These are phyloP conservation scores for Leishmania braziliensis DNA, from an alignment of 208 protist species.

Conservation along the genomic window DNA sequence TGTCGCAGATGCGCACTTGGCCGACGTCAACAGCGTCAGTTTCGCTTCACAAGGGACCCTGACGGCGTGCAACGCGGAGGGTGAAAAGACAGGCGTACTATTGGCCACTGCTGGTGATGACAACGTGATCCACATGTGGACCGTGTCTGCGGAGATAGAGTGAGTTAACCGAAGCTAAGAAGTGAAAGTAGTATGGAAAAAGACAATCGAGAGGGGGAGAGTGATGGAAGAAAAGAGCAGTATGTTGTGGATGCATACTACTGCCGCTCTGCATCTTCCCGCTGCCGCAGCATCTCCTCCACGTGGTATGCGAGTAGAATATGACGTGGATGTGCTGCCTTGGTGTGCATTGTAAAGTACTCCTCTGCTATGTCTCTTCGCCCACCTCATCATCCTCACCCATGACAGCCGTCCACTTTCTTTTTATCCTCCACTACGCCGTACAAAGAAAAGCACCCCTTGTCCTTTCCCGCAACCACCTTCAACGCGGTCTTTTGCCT, in stretches of 20 bases:
- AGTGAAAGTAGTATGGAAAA: too few species aligned
- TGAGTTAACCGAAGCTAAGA: not conserved
- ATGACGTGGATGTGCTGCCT: not conserved
- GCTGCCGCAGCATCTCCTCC: not conserved
- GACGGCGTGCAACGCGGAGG: not conserved
- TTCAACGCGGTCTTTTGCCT: not conserved
- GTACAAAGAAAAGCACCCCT: not conserved
- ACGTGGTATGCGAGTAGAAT: not conserved
- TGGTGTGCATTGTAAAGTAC: not conserved
- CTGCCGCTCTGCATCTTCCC: not conserved
- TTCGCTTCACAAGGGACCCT: constrained; percentile 42
- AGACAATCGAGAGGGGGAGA: not conserved
- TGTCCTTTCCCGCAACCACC: not conserved
- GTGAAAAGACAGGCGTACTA: constrained; percentile 31
- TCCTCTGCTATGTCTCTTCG: not conserved
- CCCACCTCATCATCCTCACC: not conserved
- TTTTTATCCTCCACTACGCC: not conserved
- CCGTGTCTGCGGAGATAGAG: constrained; percentile 32
- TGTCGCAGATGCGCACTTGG: constrained; percentile 54
- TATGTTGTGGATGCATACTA: not conserved
- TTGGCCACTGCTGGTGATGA: constrained; percentile 83
- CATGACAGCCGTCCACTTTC: not conserved
- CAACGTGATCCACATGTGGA: constrained; percentile 68
- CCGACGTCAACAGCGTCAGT: constrained; percentile 85
- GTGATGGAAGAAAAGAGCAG: not conserved